Evolutionary conservation across 1,284 basidiomycete species (phyloP).

Genomic region (Papiliotrema laurentii): DNA sequence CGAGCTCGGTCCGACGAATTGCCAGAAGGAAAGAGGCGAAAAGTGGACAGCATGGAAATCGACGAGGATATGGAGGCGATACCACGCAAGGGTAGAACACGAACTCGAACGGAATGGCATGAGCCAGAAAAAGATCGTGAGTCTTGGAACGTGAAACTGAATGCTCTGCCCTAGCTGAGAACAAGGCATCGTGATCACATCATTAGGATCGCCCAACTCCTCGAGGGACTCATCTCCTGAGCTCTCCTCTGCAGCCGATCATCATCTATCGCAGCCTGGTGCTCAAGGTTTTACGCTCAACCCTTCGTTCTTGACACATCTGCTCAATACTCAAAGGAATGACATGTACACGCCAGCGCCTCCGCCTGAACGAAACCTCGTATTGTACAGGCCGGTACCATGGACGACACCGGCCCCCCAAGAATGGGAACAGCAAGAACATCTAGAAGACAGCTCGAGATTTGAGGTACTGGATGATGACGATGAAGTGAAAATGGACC

Average conservation of each 20-base stretch:
- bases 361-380: conserved; percentile 22
- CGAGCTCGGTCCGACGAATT: conserved; percentile 3
- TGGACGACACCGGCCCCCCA: conserved; percentile 8
- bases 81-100: conserved; percentile 1
- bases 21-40: conserved; percentile 7
- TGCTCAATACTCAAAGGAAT: conserved; percentile 33
- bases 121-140: conserved; percentile 45
- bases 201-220: conserved; percentile 26
- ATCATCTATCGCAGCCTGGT: conserved; percentile 37
- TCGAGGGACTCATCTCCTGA: conserved; percentile 18
- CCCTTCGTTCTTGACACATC: conserved; percentile 42
- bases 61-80: conserved; percentile 10
- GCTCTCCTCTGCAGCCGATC: conserved; percentile 14
- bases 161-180: conserved; percentile 1
- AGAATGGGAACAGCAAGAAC: conserved; percentile 16
- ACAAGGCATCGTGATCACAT: conserved; percentile 38
- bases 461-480: conserved; percentile 33
- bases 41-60: conserved; percentile 9
- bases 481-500: conserved; percentile 7
- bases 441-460: conserved; percentile 3
- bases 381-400: conserved; percentile 34
- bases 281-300: conserved; percentile 39
- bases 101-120: conserved; percentile 29
- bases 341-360: conserved; percentile 1
- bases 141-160: conserved; percentile 1